A percentile compares a stretch with the other conserved stretches of the same genome.
Evolutionary conservation across 2,329 filamentous ascomycete genomes (phyloP).

Genomic region (Penicillium sumatraense): DNA sequence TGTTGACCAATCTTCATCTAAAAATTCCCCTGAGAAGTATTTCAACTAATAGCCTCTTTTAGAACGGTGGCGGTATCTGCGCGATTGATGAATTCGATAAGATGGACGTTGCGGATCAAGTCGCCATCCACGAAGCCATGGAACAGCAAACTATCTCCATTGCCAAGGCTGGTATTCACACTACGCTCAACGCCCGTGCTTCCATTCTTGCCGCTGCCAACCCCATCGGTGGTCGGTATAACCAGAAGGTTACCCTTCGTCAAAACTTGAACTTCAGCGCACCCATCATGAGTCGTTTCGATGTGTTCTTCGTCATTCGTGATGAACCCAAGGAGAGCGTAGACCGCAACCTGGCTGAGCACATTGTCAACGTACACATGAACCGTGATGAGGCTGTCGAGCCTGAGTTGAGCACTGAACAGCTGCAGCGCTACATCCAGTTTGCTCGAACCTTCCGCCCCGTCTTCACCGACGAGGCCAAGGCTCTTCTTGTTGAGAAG

Average conservation of each 20-base stretch:
- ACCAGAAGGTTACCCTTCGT: slow-evolving; percentile 90
- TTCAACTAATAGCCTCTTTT: background rate
- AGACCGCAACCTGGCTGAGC: slow-evolving; percentile 87
- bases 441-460: slow-evolving; percentile 95
- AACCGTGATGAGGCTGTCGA: slow-evolving; percentile 87
- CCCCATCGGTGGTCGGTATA: slow-evolving; percentile 90
- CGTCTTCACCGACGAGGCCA: slow-evolving; percentile 86
- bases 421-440: slow-evolving; percentile 94
- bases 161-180: slow-evolving; percentile 97
- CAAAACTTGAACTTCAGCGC: slow-evolving; percentile 98
- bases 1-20: slow-evolving; percentile 18
- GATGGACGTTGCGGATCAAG: slow-evolving; percentile 97
- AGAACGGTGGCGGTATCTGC: slow-evolving; percentile 85
- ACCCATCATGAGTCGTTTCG: slow-evolving; percentile 99
- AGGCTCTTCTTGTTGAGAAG: slow-evolving; percentile 80
- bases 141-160: slow-evolving; percentile 99
- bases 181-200: slow-evolving; percentile 92
- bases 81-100: slow-evolving; percentile 99
- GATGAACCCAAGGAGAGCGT: slow-evolving; percentile 94
- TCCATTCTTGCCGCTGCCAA: slow-evolving; percentile 96
- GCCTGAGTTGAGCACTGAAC: slow-evolving; percentile 94
- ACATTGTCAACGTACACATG: slow-evolving; percentile 94
- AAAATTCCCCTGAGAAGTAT: background rate
- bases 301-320: slow-evolving; percentile 96
- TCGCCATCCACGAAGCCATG: slow-evolving; percentile 99